These are phyloP conservation scores for Ogataea populi-albae DNA, from an alignment of 805 yeast genomes.

Conservation along the genomic window DNA sequence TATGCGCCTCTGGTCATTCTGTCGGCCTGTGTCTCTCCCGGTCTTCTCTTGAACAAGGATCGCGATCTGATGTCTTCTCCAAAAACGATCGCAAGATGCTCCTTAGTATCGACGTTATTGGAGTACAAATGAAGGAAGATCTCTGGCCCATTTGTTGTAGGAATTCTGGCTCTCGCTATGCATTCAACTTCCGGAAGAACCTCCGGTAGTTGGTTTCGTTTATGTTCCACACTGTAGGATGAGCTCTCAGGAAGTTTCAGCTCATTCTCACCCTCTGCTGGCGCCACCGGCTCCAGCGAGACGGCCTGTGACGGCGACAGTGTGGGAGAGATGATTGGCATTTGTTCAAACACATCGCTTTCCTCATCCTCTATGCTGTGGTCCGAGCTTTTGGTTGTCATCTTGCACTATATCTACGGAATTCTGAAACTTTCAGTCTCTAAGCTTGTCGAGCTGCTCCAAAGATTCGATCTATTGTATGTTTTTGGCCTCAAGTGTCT, in stretches of 20 bases:
- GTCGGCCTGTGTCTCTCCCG: constrained; percentile 81
- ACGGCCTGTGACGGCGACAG: constrained; percentile 30
- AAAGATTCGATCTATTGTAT: no score
- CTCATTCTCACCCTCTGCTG: no score
- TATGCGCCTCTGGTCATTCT: constrained; percentile 99
- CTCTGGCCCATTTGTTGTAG: constrained; percentile 93
- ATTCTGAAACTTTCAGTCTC: no score
- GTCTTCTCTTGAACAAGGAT: constrained; percentile 58
- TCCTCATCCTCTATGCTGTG: neutral
- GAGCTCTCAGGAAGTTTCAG: no score
- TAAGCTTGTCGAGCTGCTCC: no score
- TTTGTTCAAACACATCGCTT: constrained; percentile 30
- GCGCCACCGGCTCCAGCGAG: constrained; percentile 7
- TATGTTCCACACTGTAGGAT: constrained; percentile 16
- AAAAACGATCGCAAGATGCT: constrained; percentile 94
- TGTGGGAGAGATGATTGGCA: constrained; percentile 42
- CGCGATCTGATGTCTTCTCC: constrained; percentile 86
- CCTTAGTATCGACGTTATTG: constrained; percentile 84
- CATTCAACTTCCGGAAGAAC: constrained; percentile 76
- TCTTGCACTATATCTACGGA: no score
- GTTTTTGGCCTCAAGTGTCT: no score
- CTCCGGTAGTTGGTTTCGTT: constrained; percentile 45
- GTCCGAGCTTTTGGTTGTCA: no score
- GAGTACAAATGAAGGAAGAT: constrained; percentile 86
- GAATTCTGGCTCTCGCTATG: constrained; percentile 92